Evolutionary conservation across 352 stramenopile genomes (phyloP).

Genomic region (Blastocystis sp.): DNA sequence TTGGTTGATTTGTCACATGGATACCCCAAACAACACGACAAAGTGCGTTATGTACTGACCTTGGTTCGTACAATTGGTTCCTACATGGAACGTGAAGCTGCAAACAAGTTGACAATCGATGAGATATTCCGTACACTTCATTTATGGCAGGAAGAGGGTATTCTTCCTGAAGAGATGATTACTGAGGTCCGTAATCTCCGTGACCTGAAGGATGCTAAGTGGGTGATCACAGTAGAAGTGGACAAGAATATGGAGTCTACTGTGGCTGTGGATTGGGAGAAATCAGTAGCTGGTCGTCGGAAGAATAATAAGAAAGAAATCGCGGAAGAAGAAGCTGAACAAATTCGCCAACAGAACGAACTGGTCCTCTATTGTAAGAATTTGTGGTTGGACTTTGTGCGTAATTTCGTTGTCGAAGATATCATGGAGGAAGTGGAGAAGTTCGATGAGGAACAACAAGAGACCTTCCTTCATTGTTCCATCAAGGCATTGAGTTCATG

Average conservation of each 20-base stretch:
- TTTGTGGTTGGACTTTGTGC: constrained; percentile 35
- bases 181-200: neutral
- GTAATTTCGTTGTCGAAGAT: constrained; percentile 45
- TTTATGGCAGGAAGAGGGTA: constrained; percentile 19
- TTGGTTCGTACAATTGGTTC: constrained; percentile 33
- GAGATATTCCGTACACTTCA: constrained; percentile 42
- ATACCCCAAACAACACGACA: neutral
- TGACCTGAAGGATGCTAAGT: constrained; percentile 57
- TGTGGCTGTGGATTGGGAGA: constrained; percentile 14
- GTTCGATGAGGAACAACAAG: constrained; percentile 32
- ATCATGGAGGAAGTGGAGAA: constrained; percentile 17
- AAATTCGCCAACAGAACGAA: neutral
- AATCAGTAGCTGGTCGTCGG: neutral
- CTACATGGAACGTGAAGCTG: constrained; percentile 24
- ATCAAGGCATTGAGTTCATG: neutral
- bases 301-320: neutral
- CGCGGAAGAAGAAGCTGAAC: constrained; percentile 10
- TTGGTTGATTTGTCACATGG: constrained; percentile 1
- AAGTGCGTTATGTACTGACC: neutral
- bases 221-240: constrained; percentile 36
- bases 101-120: constrained; percentile 47
- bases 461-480: neutral
- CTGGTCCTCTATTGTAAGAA: constrained; percentile 30
- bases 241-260: constrained; percentile 28
- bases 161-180: constrained; percentile 22